Percentiles rank a stretch among this genome's conserved stretches.
Conservation (phyloP, 768 basidiomycete genomes). For the Kwoniella mangroviensis region DNA sequence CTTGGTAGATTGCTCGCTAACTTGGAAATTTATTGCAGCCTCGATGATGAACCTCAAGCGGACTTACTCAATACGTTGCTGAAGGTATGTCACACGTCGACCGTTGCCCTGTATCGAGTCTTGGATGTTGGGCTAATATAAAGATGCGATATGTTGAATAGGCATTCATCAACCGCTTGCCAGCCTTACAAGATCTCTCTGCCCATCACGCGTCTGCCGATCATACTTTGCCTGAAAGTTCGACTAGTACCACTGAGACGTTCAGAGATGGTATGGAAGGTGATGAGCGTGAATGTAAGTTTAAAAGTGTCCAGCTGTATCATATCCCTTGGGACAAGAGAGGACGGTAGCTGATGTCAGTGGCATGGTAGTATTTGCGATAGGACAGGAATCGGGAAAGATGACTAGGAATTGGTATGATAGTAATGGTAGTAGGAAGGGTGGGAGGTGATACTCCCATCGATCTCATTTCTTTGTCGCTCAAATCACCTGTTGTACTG, state of each 20-base stretch:
- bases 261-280: constrained; percentile 91
- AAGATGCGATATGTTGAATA: constrained; percentile 12
- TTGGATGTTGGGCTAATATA: too few relatives aligned
- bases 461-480: too few relatives aligned
- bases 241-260: constrained; percentile 73
- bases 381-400: constrained; percentile 81
- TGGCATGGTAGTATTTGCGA: constrained; percentile 70
- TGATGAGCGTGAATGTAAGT: constrained; percentile 88
- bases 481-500: too few relatives aligned
- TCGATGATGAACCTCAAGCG: constrained; percentile 74
- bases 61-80: constrained; percentile 74
- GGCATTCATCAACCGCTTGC: constrained; percentile 54
- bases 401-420: constrained; percentile 85
- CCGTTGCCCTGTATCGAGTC: too few relatives aligned
- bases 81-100: constrained; percentile 61
- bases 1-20: background rate
- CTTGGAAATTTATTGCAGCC: constrained; percentile 59
- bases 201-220: constrained; percentile 59
- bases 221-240: constrained; percentile 74
- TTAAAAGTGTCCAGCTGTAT: background rate
- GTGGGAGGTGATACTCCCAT: background rate
- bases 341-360: background rate
- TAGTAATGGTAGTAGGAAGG: constrained; percentile 29
- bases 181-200: constrained; percentile 53
- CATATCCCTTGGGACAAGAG: too few relatives aligned